Base-by-base conservation (phyloP, 2,329 filamentous ascomycete species). In the Ophiosphaerella narmari region DNA sequence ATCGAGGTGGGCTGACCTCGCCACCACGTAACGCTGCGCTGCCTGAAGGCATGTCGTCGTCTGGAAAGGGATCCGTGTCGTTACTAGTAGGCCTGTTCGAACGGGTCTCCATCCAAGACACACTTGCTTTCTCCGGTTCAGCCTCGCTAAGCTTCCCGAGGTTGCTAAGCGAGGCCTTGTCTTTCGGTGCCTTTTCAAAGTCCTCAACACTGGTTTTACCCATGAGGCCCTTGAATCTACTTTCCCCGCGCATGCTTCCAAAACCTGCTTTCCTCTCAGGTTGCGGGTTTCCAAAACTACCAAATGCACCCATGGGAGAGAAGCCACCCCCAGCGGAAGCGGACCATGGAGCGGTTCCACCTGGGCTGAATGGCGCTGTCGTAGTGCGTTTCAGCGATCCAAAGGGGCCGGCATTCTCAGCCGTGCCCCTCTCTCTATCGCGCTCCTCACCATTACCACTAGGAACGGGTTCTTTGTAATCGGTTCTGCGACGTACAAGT, bases 191-290 rank as follows among this genome's bases (percentile, higher is more conserved):
- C 39, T 65, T 71, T 39, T 75, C 73, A 23, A 85, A 76, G 52
- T 86, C 86, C 52, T 95, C 91, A 3, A 81, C 77, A 59, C 82
- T 87, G 32, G 91, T 87, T 74, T 92, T 95, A 16, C 85, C 86
- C 60, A 96, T 87, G 18, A 96, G 74, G 66, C 91, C 91, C 59
- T 92, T 93, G 65, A 97, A 86, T 24, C 91, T 86, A 70, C 91
- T 96, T 68, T 91, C 90, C 2, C 89, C 86, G 49, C 88, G 81
- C 24, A 83, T 74, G 66, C 83, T 86, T 24, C 85, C 87, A 63
- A 88, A 83, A 8, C 81, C 80, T 24, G 83, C 68, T 61, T 89
- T 86, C 76, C 94, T 96, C 46, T 96, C 90, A 40, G 67, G 41
- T 42, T 67, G 68, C 16, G 67, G 33, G 70, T 74, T 73, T n/a